Conservation (phyloP, 495 filamentous ascomycete species). For the Tuber calosporum region DNA sequence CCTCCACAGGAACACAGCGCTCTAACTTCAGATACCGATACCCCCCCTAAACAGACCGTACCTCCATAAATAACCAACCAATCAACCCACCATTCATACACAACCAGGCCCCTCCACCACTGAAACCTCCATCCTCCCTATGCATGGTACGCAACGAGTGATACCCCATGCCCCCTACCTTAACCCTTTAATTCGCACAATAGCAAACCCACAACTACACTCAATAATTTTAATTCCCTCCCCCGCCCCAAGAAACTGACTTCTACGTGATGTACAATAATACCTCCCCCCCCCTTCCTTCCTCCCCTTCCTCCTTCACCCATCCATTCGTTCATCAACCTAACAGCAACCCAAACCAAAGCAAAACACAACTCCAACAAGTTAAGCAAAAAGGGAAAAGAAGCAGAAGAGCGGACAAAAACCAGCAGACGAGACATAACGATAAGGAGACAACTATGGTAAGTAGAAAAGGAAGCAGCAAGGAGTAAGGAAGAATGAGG, state of each 20-base stretch:
- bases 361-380: background rate
- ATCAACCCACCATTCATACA: background rate
- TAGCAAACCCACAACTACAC: background rate
- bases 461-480: background rate
- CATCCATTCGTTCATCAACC: background rate
- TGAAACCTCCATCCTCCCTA: background rate
- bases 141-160: background rate
- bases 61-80: background rate
- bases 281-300: background rate
- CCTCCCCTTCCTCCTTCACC: background rate
- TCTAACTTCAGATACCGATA: background rate
- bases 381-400: background rate
- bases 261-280: slow-evolving; percentile 4
- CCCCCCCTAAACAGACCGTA: background rate
- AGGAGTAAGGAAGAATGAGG: background rate
- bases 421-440: background rate
- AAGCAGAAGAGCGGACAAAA: background rate
- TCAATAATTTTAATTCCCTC: background rate
- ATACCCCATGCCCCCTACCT: background rate
- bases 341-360: background rate
- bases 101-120: background rate
- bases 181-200: background rate
- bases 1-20: background rate
- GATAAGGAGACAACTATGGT: background rate
- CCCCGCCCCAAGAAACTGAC: background rate